Percentiles rank a stretch among this genome's conserved stretches.
phyloP scores from a whole-genome alignment of 768 basidiomycete species.

The Macrolepiota albuminosa region DNA sequence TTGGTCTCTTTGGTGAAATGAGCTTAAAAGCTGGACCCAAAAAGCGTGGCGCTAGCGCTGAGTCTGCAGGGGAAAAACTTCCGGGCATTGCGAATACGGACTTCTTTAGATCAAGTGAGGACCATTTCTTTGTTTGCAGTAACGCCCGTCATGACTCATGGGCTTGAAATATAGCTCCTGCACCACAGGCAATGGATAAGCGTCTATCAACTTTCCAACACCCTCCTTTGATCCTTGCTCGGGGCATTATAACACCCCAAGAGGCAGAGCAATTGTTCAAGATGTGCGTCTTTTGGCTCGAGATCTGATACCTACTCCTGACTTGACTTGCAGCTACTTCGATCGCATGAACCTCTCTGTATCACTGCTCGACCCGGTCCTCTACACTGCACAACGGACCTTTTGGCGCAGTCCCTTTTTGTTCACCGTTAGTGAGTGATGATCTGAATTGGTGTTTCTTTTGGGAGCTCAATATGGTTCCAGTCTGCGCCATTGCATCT shows the following conservation, averaged over 20 bases:
- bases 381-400: slow-evolving; percentile 81
- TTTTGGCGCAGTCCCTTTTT: slow-evolving; percentile 85
- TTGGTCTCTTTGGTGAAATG: slow-evolving; percentile 72
- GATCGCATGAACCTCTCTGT: slow-evolving; percentile 76
- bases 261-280: slow-evolving; percentile 73
- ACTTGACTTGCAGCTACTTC: slow-evolving; percentile 50
- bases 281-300: slow-evolving; percentile 41
- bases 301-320: slow-evolving; percentile 3
- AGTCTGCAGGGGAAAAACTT: slow-evolving; percentile 39
- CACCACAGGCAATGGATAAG: slow-evolving; percentile 34
- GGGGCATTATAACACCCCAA: slow-evolving; percentile 53
- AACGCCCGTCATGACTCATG: slow-evolving; percentile 1
- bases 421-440: slow-evolving; percentile 79
- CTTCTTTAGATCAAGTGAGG: slow-evolving; percentile 57
- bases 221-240: slow-evolving; percentile 63
- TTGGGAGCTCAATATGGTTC: neutral
- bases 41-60: slow-evolving; percentile 27
- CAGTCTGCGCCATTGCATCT: slow-evolving; percentile 87
- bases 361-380: slow-evolving; percentile 72
- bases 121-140: neutral
- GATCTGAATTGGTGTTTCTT: neutral
- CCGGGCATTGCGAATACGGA: slow-evolving; percentile 63
- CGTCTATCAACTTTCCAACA: slow-evolving; percentile 37
- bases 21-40: slow-evolving; percentile 41
- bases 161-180: slow-evolving; percentile 27